phyloP scores from a whole-genome alignment of 192 early-diverging fungal species.

The Phycomyces blakesleeanus region DNA sequence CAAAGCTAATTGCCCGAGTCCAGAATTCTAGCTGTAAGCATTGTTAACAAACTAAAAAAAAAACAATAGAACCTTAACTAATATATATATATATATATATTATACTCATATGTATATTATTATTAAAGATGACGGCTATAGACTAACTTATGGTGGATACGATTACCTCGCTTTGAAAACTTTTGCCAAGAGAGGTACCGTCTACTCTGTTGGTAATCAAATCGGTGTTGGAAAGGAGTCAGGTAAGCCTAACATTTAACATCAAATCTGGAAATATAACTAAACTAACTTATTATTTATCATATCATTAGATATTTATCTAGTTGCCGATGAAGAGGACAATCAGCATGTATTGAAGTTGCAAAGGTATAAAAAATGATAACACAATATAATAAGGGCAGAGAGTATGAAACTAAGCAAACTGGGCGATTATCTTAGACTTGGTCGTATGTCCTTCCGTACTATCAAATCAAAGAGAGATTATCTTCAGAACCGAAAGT shows the following conservation, averaged over 20 bases:
- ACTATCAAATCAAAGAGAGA: slow-evolving; percentile 97
- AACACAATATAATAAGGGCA: not conserved
- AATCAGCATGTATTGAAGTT: slow-evolving; percentile 92
- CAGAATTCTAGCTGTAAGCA: slow-evolving; percentile 74
- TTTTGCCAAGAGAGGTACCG: slow-evolving; percentile 77
- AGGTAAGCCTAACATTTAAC: slow-evolving; percentile 27
- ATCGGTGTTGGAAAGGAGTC: slow-evolving; percentile 99
- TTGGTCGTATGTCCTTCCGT: slow-evolving; percentile 95
- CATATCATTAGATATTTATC: slow-evolving; percentile 75
- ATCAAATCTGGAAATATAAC: too few species aligned
- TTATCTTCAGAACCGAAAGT: slow-evolving; percentile 89
- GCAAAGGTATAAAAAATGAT: slow-evolving; percentile 55
- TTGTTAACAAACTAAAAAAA: not conserved
- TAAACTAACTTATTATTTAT: not conserved
- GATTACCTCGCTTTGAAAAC: slow-evolving; percentile 97
- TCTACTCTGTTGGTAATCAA: slow-evolving; percentile 96
- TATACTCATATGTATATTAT: not conserved
- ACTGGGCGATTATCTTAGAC: slow-evolving; percentile 37
- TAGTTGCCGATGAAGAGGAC: slow-evolving; percentile 91
- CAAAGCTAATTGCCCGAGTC: slow-evolving; percentile 85
- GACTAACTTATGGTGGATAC: slow-evolving; percentile 98
- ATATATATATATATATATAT: not conserved
- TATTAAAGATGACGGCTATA: slow-evolving; percentile 83
- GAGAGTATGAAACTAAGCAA: not conserved
- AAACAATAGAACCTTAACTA: slow-evolving; percentile 4